Evolutionary conservation across 495 filamentous ascomycete genomes (phyloP).

Genomic region (Penicillium parvum): DNA sequence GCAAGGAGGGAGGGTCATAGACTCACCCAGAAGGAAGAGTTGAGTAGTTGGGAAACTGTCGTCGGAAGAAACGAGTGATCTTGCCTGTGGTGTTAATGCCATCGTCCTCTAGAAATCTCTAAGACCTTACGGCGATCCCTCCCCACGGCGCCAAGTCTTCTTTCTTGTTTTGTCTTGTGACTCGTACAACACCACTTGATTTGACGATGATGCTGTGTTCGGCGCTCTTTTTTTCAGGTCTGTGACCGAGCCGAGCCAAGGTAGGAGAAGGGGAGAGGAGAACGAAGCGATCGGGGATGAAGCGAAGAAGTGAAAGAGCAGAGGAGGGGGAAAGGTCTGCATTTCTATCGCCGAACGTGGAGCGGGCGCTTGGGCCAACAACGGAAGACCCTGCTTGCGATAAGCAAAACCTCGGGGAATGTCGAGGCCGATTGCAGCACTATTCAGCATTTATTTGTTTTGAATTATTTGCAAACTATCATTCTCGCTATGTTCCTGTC

Average conservation of each 20-base stretch:
- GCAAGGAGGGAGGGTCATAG: neutral
- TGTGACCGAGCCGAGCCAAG: too few relatives aligned
- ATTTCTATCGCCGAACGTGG: constrained; percentile 8
- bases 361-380: constrained; percentile 1
- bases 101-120: constrained; percentile 40
- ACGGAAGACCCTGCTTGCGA: neutral
- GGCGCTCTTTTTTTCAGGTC: neutral
- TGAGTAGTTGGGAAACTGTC: constrained; percentile 69
- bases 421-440: too few relatives aligned
- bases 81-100: constrained; percentile 50
- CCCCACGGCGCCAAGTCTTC: constrained; percentile 15
- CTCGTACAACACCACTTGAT: too few relatives aligned
- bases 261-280: neutral
- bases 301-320: neutral
- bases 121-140: constrained; percentile 48
- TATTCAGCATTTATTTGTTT: too few relatives aligned
- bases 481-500: too few relatives aligned
- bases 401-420: constrained; percentile 1
- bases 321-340: constrained; percentile 8
- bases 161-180: constrained; percentile 1
- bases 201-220: too few relatives aligned
- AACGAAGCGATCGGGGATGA: neutral
- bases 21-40: constrained; percentile 68
- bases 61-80: constrained; percentile 30
- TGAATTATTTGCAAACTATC: too few relatives aligned